A percentile compares a stretch with the other conserved stretches of the same genome.
These are phyloP conservation scores for Talaromyces sp. DNA, from an alignment of 2,329 filamentous ascomycete genomes.

Conservation along the genomic window DNA sequence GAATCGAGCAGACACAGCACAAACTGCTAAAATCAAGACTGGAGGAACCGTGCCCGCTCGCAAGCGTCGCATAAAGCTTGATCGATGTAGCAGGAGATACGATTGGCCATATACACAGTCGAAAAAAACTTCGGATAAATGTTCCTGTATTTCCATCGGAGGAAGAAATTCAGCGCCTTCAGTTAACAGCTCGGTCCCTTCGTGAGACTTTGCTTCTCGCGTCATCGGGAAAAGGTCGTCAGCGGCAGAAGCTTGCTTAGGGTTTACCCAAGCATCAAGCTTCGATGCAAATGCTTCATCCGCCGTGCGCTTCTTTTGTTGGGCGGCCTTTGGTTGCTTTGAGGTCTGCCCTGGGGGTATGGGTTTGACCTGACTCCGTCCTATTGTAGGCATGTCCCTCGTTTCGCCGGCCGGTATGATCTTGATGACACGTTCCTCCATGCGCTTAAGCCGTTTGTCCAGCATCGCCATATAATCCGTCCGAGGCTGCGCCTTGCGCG, in stretches of 20 bases:
- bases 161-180: slow-evolving; percentile 84
- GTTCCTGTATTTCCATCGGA: slow-evolving; percentile 82
- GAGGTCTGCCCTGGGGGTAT: slow-evolving; percentile 57
- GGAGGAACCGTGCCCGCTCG: slow-evolving; percentile 78
- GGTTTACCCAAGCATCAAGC: slow-evolving; percentile 73
- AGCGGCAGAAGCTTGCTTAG: slow-evolving; percentile 51
- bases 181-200: slow-evolving; percentile 72
- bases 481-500: slow-evolving; percentile 85
- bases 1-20: slow-evolving; percentile 91
- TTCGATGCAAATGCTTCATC: slow-evolving; percentile 85
- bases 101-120: slow-evolving; percentile 94
- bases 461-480: slow-evolving; percentile 99
- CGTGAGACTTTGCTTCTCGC: slow-evolving; percentile 60
- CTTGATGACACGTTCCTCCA: slow-evolving; percentile 98
- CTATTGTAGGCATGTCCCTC: slow-evolving; percentile 63
- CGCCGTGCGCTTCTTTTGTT: slow-evolving; percentile 72
- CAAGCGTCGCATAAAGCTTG: slow-evolving; percentile 85
- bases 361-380: slow-evolving; percentile 81
- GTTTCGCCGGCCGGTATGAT: slow-evolving; percentile 84
- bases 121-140: slow-evolving; percentile 91
- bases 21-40: slow-evolving; percentile 88
- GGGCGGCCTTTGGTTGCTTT: slow-evolving; percentile 48
- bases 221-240: slow-evolving; percentile 51
- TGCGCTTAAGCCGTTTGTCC: slow-evolving; percentile 89
- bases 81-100: slow-evolving; percentile 92